A percentile compares a stretch with the other conserved stretches of the same genome.
Conservation (phyloP, 495 filamentous ascomycete species). For the Cudoniella acicularis region DNA sequence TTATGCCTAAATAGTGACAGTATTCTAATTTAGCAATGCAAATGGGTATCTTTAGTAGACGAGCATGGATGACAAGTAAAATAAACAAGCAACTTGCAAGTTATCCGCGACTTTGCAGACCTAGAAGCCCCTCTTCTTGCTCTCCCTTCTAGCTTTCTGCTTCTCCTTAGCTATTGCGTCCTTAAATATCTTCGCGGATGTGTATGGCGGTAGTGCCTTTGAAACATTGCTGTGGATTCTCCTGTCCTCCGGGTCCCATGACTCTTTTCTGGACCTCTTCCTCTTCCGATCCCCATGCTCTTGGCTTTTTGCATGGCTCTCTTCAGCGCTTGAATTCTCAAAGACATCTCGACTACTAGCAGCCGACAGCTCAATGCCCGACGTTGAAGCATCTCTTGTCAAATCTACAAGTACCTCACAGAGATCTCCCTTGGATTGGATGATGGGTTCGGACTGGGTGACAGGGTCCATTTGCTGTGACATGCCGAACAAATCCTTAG, state of each 20-base stretch:
- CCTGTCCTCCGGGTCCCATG: background rate
- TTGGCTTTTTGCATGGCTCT: no score
- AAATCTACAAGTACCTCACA: no score
- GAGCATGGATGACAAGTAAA: no score
- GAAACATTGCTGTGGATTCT: background rate
- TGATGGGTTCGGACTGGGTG: background rate
- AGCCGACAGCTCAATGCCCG: no score
- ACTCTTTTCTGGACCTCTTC: background rate
- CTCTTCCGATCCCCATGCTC: background rate
- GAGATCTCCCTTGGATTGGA: no score
- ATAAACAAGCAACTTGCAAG: no score
- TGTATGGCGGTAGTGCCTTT: conserved; percentile 6
- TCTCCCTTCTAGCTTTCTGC: background rate
- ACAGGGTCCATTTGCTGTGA: background rate
- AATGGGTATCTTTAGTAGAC: background rate
- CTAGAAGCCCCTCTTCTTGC: background rate
- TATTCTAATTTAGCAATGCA: background rate
- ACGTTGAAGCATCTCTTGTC: no score
- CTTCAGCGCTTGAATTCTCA: no score
- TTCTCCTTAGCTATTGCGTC: conserved; percentile 5
- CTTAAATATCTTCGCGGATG: conserved; percentile 2
- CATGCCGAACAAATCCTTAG: conserved; percentile 9
- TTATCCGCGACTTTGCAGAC: no score
- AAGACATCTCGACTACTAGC: no score
- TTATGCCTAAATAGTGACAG: background rate